Evolutionary conservation across 2,329 filamentous ascomycete species (phyloP).

Genomic region (Fusarium udum): DNA sequence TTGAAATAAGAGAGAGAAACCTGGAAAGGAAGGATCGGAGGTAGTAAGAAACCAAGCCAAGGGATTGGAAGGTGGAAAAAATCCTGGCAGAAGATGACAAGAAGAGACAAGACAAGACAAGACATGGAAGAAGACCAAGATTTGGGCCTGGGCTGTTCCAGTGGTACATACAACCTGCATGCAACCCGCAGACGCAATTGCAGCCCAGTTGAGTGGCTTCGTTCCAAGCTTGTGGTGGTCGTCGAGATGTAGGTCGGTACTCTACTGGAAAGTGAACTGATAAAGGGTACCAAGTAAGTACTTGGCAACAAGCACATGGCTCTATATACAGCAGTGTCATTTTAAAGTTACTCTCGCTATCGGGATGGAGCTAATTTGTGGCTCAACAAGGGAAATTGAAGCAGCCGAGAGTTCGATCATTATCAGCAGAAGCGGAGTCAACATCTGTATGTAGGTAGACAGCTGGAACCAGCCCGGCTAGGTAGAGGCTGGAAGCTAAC

Average conservation of each 20-base stretch:
- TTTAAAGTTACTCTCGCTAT: constrained; percentile 16
- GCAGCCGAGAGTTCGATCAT: constrained; percentile 14
- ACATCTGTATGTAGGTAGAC: not conserved
- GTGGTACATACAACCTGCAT: constrained; percentile 32
- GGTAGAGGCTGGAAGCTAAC: not conserved
- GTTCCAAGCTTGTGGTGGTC: constrained; percentile 31
- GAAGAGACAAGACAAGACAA: constrained; percentile 9
- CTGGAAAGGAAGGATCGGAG: not conserved
- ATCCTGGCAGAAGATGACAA: constrained; percentile 34
- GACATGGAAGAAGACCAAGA: not conserved
- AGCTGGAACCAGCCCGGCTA: not conserved
- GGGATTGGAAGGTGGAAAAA: constrained; percentile 31
- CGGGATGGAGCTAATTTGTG: constrained; percentile 33
- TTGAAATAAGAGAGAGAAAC: not conserved
- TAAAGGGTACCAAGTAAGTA: constrained; percentile 10
- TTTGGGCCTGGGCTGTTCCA: constrained; percentile 5
- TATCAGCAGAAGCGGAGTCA: constrained; percentile 8
- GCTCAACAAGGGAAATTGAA: constrained; percentile 37
- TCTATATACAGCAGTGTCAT: not conserved
- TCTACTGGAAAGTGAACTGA: constrained; percentile 3
- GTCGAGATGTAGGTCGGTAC: not conserved
- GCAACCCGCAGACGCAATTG: constrained; percentile 14
- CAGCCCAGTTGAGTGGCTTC: constrained; percentile 19
- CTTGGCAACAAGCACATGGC: not conserved
- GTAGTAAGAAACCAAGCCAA: constrained; percentile 13